Evolutionary conservation across 306 rosid genomes (phyloP).

Genomic region (Cucumis cinereus): DNA sequence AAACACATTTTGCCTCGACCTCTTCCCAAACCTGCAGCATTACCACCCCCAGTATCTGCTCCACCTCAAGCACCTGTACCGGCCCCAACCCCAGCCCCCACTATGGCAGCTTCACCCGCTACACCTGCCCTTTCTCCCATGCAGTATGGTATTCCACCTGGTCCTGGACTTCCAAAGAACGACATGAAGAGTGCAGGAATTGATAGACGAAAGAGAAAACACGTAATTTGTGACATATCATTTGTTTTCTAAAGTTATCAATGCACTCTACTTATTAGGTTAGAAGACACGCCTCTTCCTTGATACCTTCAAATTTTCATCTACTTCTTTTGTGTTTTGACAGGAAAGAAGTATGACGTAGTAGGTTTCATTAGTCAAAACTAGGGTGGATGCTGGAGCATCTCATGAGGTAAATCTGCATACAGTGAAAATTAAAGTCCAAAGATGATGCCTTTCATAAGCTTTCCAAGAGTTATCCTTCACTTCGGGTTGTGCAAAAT

Average conservation of each 20-base stretch:
- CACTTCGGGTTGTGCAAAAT: not conserved
- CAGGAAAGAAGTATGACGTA: slow-evolving; percentile 37
- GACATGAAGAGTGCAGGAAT: slow-evolving; percentile 58
- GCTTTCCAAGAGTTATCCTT: not conserved
- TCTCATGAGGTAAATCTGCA: not conserved
- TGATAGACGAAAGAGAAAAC: slow-evolving; percentile 90
- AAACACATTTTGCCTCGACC: slow-evolving; percentile 83
- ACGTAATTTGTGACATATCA: not conserved
- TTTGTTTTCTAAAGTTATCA: not conserved
- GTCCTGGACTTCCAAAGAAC: slow-evolving; percentile 44
- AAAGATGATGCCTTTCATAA: not conserved
- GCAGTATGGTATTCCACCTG: slow-evolving; percentile 56
- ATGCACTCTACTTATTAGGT: not conserved
- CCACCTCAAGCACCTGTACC: slow-evolving; percentile 43
- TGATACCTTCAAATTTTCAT: slow-evolving; percentile 1
- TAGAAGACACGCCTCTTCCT: not conserved
- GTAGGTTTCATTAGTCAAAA: not conserved
- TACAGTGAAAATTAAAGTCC: not conserved
- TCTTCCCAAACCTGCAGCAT: slow-evolving; percentile 59
- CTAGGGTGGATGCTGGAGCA: not conserved
- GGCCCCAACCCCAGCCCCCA: slow-evolving; percentile 27
- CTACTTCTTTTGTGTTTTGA: slow-evolving; percentile 12
- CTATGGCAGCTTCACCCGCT: slow-evolving; percentile 37
- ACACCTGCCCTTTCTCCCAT: slow-evolving; percentile 54
- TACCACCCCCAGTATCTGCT: slow-evolving; percentile 37